A percentile compares a stretch with the other conserved stretches of the same genome.
These are phyloP conservation scores for Beta vulgaris DNA, from an alignment of 148 eudicot genomes.

Conservation along the genomic window DNA sequence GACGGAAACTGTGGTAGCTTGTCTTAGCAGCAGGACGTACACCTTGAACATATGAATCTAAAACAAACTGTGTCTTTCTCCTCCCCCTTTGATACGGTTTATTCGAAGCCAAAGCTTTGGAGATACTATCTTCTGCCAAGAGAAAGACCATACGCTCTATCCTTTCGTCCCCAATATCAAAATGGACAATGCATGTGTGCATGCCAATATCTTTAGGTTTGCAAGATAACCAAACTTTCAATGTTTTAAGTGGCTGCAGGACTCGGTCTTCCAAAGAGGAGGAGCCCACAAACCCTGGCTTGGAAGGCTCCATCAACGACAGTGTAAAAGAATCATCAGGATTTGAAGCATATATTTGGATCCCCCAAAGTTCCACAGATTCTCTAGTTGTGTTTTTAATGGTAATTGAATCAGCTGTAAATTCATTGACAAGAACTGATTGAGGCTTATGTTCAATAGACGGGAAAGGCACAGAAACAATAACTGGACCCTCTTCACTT, in stretches of 20 bases:
- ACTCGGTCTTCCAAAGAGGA: slow-evolving; percentile 66
- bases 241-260: slow-evolving; percentile 45
- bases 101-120: slow-evolving; percentile 57
- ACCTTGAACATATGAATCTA: slow-evolving; percentile 45
- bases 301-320: slow-evolving; percentile 75
- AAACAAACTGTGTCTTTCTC: slow-evolving; percentile 37
- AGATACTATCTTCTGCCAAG: slow-evolving; percentile 74
- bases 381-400: slow-evolving; percentile 57
- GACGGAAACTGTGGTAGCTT: slow-evolving; percentile 23
- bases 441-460: slow-evolving; percentile 58
- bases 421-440: slow-evolving; percentile 56
- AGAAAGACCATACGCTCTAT: slow-evolving; percentile 75
- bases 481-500: slow-evolving; percentile 53
- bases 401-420: slow-evolving; percentile 46
- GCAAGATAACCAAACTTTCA: slow-evolving; percentile 79
- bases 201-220: slow-evolving; percentile 77
- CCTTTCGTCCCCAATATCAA: slow-evolving; percentile 51
- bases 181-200: slow-evolving; percentile 70
- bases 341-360: slow-evolving; percentile 69
- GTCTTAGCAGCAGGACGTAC: slow-evolving; percentile 59
- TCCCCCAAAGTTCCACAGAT: slow-evolving; percentile 59
- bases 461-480: slow-evolving; percentile 80
- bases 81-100: slow-evolving; percentile 53
- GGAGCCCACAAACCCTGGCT: slow-evolving; percentile 48
- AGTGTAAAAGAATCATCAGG: slow-evolving; percentile 70